phyloP scores from a whole-genome alignment of 2,329 filamentous ascomycete genomes.

The Trichoderma sp. region DNA sequence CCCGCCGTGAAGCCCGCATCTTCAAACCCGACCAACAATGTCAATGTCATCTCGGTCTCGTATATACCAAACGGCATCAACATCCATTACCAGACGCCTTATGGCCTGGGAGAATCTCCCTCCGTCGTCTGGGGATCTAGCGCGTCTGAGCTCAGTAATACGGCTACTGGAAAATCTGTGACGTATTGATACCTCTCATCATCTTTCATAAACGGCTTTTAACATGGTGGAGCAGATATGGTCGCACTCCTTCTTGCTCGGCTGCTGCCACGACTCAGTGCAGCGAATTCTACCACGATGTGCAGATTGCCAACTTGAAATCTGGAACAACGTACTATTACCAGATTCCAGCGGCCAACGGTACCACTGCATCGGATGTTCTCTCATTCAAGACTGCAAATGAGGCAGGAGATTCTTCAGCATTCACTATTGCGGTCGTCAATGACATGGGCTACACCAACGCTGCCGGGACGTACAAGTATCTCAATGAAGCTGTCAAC shows the following conservation, averaged over 20 bases:
- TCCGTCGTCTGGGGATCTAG: slow-evolving; percentile 1
- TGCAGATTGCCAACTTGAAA: slow-evolving; percentile 8
- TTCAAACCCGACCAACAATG: slow-evolving; percentile 8
- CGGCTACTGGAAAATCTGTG: not conserved
- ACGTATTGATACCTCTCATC: not conserved
- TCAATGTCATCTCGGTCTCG: slow-evolving; percentile 13
- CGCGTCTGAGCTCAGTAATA: not conserved
- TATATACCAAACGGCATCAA: slow-evolving; percentile 15
- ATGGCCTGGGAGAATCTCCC: slow-evolving; percentile 8
- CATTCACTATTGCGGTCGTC: not conserved
- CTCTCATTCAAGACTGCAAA: slow-evolving; percentile 6
- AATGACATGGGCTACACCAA: slow-evolving; percentile 19
- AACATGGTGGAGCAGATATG: not conserved
- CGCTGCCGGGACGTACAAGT: slow-evolving; percentile 14
- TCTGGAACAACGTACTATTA: slow-evolving; percentile 7
- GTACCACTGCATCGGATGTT: slow-evolving; percentile 14
- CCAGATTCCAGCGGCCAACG: slow-evolving; percentile 13
- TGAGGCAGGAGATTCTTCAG: slow-evolving; percentile 1
- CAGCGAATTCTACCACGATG: slow-evolving; percentile 19
- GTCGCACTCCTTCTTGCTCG: slow-evolving; percentile 10
- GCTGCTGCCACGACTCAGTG: not conserved
- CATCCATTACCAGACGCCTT: slow-evolving; percentile 14
- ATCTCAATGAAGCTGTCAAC: not conserved
- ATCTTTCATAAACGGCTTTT: not conserved
- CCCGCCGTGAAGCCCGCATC: slow-evolving; percentile 12